Evolutionary conservation across 371 early-diverging fungal species (phyloP).

Genomic region (Actinomortierella wolfii): DNA sequence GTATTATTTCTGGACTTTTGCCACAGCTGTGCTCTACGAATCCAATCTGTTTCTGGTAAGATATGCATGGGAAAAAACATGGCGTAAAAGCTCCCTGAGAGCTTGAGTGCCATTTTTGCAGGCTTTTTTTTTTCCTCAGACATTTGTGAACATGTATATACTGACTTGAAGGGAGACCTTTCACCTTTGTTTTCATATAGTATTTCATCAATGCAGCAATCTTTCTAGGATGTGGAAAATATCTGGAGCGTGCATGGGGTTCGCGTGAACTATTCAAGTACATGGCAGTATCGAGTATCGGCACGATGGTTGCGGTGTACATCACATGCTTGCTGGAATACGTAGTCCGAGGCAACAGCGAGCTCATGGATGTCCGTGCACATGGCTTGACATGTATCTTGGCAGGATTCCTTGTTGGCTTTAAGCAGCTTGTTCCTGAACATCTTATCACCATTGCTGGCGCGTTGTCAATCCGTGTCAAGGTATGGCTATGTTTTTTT

Average conservation of each 20-base stretch:
- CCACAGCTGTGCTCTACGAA: conserved; percentile 37
- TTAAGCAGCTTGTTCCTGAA: conserved; percentile 77
- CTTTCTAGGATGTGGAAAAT: conserved; percentile 67
- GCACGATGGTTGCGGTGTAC: conserved; percentile 61
- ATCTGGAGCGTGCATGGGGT: conserved; percentile 81
- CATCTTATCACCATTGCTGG: conserved; percentile 61
- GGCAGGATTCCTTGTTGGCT: conserved; percentile 74
- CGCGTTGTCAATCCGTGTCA: conserved; percentile 56
- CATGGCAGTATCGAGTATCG: conserved; percentile 56
- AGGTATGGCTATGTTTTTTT: conserved; percentile 12
- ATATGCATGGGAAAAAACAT: background rate
- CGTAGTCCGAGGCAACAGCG: conserved; percentile 59
- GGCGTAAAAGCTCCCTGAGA: background rate
- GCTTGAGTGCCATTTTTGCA: too few relatives aligned
- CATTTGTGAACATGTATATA: background rate
- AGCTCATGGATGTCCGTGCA: conserved; percentile 65
- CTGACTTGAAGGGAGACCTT: background rate
- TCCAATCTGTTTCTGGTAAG: conserved; percentile 27
- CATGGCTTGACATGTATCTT: conserved; percentile 74
- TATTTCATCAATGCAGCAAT: conserved; percentile 51
- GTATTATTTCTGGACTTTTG: conserved; percentile 41
- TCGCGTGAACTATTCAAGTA: conserved; percentile 72
- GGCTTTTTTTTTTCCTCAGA: too few relatives aligned
- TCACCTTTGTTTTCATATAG: conserved; percentile 28
- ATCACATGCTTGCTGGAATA: conserved; percentile 62